Evolutionary conservation across 2,329 filamentous ascomycete species (phyloP).

Genomic region (Ophiostoma piceae): DNA sequence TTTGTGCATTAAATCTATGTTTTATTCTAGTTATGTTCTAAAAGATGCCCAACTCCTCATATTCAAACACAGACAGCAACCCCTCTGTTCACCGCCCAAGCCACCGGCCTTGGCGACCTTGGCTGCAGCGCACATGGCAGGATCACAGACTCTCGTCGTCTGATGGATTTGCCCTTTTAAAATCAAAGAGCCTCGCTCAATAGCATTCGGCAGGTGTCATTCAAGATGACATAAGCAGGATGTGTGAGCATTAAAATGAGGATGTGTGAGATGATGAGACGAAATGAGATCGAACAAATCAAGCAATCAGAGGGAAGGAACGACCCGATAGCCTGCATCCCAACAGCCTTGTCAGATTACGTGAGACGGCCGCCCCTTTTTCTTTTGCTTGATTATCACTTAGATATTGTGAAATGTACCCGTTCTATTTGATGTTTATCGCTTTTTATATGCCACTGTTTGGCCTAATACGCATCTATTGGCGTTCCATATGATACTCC

Average conservation of each 20-base stretch:
- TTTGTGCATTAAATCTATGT: too few relatives aligned
- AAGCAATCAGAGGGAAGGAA: not conserved
- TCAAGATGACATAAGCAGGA: not conserved
- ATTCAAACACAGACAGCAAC: not conserved
- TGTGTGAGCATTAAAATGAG: not conserved
- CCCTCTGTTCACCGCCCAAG: not conserved
- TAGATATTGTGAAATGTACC: not conserved
- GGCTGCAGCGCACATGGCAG: slow-evolving; percentile 2
- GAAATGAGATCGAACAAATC: not conserved
- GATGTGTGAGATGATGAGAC: not conserved
- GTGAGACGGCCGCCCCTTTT: not conserved
- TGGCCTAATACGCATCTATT: not conserved
- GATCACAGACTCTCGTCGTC: not conserved
- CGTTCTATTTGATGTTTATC: not conserved
- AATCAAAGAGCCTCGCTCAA: not conserved
- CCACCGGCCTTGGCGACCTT: slow-evolving; percentile 11
- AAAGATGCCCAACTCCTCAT: not conserved
- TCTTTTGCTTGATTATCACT: not conserved
- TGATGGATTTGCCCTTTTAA: not conserved
- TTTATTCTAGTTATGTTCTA: too few relatives aligned
- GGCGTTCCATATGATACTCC: not conserved
- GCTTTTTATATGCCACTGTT: not conserved
- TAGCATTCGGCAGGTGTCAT: not conserved
- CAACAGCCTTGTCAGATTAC: not conserved
- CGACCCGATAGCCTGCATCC: not conserved